phyloP scores from a whole-genome alignment of 2,329 filamentous ascomycete genomes.

The Ceratocystiopsis brevicomis region DNA sequence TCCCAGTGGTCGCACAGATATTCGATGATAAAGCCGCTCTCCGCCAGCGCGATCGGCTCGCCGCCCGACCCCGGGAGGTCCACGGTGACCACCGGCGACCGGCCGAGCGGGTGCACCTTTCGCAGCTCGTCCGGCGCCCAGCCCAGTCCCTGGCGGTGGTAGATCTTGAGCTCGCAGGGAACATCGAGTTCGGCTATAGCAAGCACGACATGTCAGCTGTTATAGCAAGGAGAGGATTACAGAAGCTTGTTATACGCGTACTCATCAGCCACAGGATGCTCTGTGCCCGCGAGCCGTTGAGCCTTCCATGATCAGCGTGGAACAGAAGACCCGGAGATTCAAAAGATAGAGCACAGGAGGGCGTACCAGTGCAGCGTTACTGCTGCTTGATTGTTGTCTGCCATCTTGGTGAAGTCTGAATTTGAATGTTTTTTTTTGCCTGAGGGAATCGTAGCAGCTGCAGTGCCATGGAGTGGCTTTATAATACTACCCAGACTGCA shows the following conservation, averaged over 20 bases:
- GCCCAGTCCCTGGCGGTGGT: constrained; percentile 41
- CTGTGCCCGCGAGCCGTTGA: constrained; percentile 65
- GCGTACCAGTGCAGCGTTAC: constrained; percentile 6
- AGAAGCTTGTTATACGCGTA: neutral
- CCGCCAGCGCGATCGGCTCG: constrained; percentile 47
- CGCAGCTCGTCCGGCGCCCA: constrained; percentile 62
- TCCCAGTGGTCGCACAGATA: constrained; percentile 53
- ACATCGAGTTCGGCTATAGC: constrained; percentile 51
- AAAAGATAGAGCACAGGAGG: neutral
- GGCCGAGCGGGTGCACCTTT: constrained; percentile 67
- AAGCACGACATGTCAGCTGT: no score
- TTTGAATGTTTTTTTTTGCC: no score
- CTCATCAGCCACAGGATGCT: constrained; percentile 63
- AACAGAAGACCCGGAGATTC: neutral
- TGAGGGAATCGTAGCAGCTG: no score
- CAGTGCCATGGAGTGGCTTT: no score
- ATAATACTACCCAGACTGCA: no score
- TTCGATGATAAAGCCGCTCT: constrained; percentile 65
- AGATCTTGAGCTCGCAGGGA: constrained; percentile 62
- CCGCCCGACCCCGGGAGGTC: constrained; percentile 10
- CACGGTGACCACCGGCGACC: constrained; percentile 62
- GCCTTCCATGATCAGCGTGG: constrained; percentile 24
- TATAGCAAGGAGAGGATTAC: neutral
- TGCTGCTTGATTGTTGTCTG: neutral
- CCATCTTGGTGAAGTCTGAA: neutral